Evolutionary conservation across 305 asterid species (phyloP).

Genomic region (Rubia balearica): DNA sequence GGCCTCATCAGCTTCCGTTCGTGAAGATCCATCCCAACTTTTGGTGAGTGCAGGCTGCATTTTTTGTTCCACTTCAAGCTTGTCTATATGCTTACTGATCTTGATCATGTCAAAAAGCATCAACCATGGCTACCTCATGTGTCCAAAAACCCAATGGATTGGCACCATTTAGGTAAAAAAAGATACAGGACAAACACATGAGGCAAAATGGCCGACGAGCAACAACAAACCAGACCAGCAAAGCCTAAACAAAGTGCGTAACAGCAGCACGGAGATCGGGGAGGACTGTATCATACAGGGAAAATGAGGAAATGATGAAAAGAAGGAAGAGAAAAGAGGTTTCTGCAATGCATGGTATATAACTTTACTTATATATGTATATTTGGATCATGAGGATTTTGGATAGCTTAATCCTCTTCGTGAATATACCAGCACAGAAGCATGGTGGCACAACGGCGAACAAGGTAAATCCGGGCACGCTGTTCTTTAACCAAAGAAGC

Average conservation of each 20-base stretch:
- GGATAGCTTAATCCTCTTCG: constrained; percentile 49
- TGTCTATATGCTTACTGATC: constrained; percentile 1
- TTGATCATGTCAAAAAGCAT: constrained; percentile 20
- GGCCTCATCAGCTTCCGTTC: constrained; percentile 4
- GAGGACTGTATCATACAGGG: neutral
- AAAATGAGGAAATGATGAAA: neutral
- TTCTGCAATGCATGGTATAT: constrained; percentile 2
- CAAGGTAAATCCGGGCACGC: constrained; percentile 67
- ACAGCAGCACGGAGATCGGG: neutral
- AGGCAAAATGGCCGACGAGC: constrained; percentile 18
- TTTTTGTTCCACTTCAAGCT: constrained; percentile 8
- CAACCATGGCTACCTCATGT: constrained; percentile 21
- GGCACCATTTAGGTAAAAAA: constrained; percentile 39
- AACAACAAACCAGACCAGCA: constrained; percentile 20
- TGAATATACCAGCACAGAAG: constrained; percentile 81
- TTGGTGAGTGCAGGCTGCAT: neutral
- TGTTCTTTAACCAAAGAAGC: constrained; percentile 69
- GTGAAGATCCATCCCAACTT: constrained; percentile 10
- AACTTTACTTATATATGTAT: neutral
- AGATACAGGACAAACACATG: constrained; percentile 21
- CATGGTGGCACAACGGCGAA: constrained; percentile 93
- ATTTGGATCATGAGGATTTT: neutral
- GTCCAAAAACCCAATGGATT: constrained; percentile 36
- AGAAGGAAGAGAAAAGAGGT: neutral
- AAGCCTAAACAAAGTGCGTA: neutral